phyloP scores from a whole-genome alignment of 2,329 filamentous ascomycete genomes.

The Aspergillus thermomutatus region DNA sequence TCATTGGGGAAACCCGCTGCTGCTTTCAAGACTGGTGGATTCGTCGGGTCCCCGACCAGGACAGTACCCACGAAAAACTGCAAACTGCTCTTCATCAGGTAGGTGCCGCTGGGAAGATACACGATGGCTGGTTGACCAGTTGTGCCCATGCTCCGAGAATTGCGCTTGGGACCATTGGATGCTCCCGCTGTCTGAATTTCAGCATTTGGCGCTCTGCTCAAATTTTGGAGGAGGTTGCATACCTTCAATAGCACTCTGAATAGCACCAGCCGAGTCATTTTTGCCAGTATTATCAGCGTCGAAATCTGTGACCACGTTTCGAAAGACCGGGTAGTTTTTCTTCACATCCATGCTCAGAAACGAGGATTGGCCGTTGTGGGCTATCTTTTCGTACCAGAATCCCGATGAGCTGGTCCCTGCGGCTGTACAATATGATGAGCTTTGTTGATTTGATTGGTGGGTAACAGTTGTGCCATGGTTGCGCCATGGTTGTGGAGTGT shows the following conservation, averaged over 20 bases:
- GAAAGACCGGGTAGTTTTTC: slow-evolving; percentile 32
- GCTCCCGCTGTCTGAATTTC: slow-evolving; percentile 17
- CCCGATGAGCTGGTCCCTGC: slow-evolving; percentile 6
- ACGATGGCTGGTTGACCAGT: slow-evolving; percentile 30
- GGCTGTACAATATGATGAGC: slow-evolving; percentile 3
- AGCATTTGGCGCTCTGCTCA: background rate
- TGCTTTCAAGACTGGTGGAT: slow-evolving; percentile 52
- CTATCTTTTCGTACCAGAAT: slow-evolving; percentile 29
- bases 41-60: slow-evolving; percentile 36
- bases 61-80: slow-evolving; percentile 34
- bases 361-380: slow-evolving; percentile 27
- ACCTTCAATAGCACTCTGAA: slow-evolving; percentile 31
- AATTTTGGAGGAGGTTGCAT: background rate
- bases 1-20: slow-evolving; percentile 50
- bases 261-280: slow-evolving; percentile 25
- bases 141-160: slow-evolving; percentile 25
- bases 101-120: slow-evolving; percentile 29
- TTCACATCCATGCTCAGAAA: slow-evolving; percentile 23
- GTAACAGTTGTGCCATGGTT: slow-evolving; percentile 5
- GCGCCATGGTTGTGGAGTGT: slow-evolving; percentile 17
- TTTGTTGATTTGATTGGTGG: slow-evolving; percentile 3
- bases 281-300: slow-evolving; percentile 32
- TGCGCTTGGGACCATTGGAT: slow-evolving; percentile 22
- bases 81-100: slow-evolving; percentile 22
- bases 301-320: slow-evolving; percentile 34